Evolutionary conservation across 2,329 filamentous ascomycete species (phyloP), one percentile per base, ranked within the genome.

Genomic region (Talaromyces atroroseus): DNA sequence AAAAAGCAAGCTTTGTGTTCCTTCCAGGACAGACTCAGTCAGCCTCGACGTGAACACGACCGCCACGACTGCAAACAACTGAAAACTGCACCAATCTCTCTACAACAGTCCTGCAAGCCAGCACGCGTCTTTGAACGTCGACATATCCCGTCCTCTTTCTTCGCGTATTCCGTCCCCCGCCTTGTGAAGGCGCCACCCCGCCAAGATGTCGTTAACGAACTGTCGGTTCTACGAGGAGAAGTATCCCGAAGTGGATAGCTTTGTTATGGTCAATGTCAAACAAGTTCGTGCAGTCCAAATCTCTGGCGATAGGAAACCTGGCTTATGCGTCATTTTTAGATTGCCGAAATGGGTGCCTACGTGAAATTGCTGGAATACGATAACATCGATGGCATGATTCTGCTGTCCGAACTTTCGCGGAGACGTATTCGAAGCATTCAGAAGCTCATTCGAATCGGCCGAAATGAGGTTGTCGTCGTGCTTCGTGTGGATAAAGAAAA

Each of bases 181-280:
- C 59, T 52, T 34, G 48, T 53, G 45, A 49, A 63, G 61, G 62
- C 67, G 68, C 68, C 70, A 69, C 71, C 70, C 77, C 80, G 79
- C 81, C 83, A 88, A 74, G 69, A 95, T 95, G 89, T 95, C 91
- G 78, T 85, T 95, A 80, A 94, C 89, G 74, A 95, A 95, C 80
- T 95, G 89, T 78, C 90, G 91, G 70, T 96, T 95, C 78, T 96
- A 96, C 76, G 91, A 96, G 82, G 90, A 96, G 80, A 95, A 95
- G 78, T 96, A 88, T 71, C 91, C 91, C 58, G 94, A 97, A 82
- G 92, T 99, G 74, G 94, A 99, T 79, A 95, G 90, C 82, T 97
- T 96, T 78, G 95, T 99, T 73, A 99, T 99, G 94, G 94, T 99
- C 74, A 99, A 97, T 77, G 94, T 97, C 69, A 95, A 96, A 84